phyloP scores from a whole-genome alignment of 345 rosid species.

The Brassica juncea region DNA sequence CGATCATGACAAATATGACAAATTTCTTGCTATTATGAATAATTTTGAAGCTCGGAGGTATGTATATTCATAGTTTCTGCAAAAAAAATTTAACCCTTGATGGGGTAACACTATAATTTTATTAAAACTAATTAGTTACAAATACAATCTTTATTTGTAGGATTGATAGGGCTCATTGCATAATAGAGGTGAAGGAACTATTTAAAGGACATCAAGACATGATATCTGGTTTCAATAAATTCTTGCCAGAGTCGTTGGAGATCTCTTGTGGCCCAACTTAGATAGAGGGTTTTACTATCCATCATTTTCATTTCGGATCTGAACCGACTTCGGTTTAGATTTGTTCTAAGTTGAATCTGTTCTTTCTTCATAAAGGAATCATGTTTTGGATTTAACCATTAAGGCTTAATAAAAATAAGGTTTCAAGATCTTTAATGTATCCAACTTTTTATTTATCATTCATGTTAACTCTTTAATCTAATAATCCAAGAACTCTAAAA shows the following conservation, averaged over 20 bases:
- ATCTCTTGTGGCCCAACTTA: neutral
- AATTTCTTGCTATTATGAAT: neutral
- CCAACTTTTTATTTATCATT: neutral
- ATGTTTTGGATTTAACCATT: neutral
- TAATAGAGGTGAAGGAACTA: neutral
- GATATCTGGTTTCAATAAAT: slow-evolving; percentile 8
- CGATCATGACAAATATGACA: neutral
- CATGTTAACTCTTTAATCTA: neutral
- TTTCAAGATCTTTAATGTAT: neutral
- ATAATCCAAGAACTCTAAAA: neutral
- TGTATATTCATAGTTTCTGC: neutral
- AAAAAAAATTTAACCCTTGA: neutral
- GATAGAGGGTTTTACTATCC: neutral
- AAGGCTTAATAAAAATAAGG: neutral
- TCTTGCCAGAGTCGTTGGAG: slow-evolving; percentile 3
- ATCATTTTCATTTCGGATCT: neutral
- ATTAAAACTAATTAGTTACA: neutral
- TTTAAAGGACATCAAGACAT: neutral
- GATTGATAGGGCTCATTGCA: neutral
- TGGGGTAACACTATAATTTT: neutral
- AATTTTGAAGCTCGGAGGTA: slow-evolving; percentile 4
- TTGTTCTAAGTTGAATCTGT: neutral
- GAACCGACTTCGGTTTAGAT: neutral
- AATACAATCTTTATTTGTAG: neutral
- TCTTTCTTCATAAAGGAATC: neutral